Conservation (phyloP, 2,329 filamentous ascomycete species). For the Penicillium crustosum region DNA sequence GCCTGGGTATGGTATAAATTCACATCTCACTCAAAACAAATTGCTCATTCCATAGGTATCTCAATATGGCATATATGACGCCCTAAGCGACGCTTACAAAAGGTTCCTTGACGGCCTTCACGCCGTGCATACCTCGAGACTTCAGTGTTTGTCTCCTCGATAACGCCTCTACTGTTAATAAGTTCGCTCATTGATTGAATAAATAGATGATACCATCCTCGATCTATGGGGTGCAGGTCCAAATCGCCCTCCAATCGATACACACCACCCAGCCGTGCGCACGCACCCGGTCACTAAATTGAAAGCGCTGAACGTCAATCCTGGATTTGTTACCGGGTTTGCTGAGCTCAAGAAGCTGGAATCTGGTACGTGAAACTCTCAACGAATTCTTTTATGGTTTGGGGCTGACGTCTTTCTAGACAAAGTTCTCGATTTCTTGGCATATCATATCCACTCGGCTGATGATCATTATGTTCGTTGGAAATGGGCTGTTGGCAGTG, state of each 20-base stretch:
- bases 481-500: conserved; percentile 52
- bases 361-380: conserved; percentile 29
- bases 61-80: conserved; percentile 14
- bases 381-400: background rate
- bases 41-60: conserved; percentile 30
- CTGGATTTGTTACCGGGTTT: conserved; percentile 50
- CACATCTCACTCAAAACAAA: background rate
- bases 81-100: conserved; percentile 46
- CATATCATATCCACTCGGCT: conserved; percentile 50
- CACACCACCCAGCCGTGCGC: conserved; percentile 51
- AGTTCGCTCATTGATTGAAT: background rate
- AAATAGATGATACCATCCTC: conserved; percentile 48
- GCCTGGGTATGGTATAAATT: conserved; percentile 40
- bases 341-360: conserved; percentile 53
- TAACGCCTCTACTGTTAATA: too few species aligned
- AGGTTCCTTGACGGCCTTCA: conserved; percentile 47
- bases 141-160: background rate
- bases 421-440: conserved; percentile 49
- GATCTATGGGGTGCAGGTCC: conserved; percentile 47
- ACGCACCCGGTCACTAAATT: conserved; percentile 52
- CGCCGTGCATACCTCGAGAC: conserved; percentile 46
- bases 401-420: conserved; percentile 18
- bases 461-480: conserved; percentile 53
- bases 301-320: conserved; percentile 50
- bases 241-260: conserved; percentile 49